phyloP scores from a whole-genome alignment of 352 stramenopile species.

The Paralagenidium karlingii region DNA sequence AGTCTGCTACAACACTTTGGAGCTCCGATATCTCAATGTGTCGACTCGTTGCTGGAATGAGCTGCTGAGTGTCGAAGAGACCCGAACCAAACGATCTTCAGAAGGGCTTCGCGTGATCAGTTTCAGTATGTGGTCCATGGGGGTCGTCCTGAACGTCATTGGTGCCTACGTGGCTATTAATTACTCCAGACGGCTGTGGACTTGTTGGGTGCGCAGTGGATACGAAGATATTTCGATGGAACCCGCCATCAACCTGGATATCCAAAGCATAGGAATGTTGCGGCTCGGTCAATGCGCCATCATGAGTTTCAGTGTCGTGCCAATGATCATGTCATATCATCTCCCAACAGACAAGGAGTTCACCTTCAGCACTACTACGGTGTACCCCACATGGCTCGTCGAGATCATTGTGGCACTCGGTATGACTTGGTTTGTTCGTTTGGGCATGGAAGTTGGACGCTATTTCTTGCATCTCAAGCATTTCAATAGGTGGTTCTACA shows the following conservation, averaged over 20 bases:
- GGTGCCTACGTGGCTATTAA: slow-evolving; percentile 10
- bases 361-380: slow-evolving; percentile 7
- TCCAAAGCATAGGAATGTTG: slow-evolving; percentile 19
- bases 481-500: slow-evolving; percentile 11
- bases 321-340: slow-evolving; percentile 16
- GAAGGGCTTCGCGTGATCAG: slow-evolving; percentile 14
- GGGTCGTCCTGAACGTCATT: slow-evolving; percentile 20
- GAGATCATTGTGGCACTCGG: slow-evolving; percentile 15
- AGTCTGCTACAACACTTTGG: slow-evolving; percentile 18
- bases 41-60: slow-evolving; percentile 22
- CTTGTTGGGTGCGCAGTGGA: slow-evolving; percentile 10
- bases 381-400: slow-evolving; percentile 3
- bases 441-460: slow-evolving; percentile 15
- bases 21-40: slow-evolving; percentile 21
- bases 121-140: slow-evolving; percentile 27
- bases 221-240: slow-evolving; percentile 10
- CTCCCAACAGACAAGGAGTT: slow-evolving; percentile 15
- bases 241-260: slow-evolving; percentile 19
- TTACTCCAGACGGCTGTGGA: slow-evolving; percentile 12
- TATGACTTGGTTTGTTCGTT: slow-evolving; percentile 14
- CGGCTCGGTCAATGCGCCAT: slow-evolving; percentile 14
- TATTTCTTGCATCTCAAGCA: slow-evolving; percentile 8
- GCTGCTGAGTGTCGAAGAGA: too few species aligned
- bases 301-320: slow-evolving; percentile 13
- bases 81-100: too few species aligned